Evolutionary conservation across 306 rosid genomes (phyloP).

Genomic region (Cucurbita pepo): DNA sequence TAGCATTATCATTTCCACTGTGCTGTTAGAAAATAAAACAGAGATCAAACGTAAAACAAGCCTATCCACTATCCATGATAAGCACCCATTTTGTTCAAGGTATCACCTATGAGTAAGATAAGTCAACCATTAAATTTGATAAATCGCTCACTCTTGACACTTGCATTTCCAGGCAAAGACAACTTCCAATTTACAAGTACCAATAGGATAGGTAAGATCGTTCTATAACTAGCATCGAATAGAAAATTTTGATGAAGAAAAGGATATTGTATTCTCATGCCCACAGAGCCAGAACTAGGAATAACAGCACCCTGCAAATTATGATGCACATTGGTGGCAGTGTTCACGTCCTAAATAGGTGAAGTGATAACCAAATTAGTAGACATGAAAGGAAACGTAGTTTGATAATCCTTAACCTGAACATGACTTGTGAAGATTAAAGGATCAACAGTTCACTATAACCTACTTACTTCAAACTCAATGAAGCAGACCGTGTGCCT

Average conservation of each 20-base stretch:
- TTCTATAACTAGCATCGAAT: neutral
- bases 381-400: neutral
- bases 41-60: neutral
- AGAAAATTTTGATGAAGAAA: conserved; percentile 11
- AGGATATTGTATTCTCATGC: conserved; percentile 99
- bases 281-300: conserved; percentile 95
- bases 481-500: conserved; percentile 98
- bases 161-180: neutral
- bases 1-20: neutral
- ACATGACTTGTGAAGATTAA: neutral
- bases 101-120: neutral
- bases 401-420: neutral
- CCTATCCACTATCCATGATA: neutral
- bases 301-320: conserved; percentile 95
- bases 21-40: neutral
- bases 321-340: conserved; percentile 82
- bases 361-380: conserved; percentile 1
- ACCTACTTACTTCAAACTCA: conserved; percentile 82
- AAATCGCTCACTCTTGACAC: neutral
- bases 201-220: neutral
- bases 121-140: neutral
- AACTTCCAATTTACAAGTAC: neutral
- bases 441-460: neutral
- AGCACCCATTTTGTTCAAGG: neutral
- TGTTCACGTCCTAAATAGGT: conserved; percentile 68